A percentile compares a stretch with the other conserved stretches of the same genome.
Evolutionary conservation across 495 filamentous ascomycete genomes (phyloP).

Genomic region (Penicillium macrosclerotiorum): DNA sequence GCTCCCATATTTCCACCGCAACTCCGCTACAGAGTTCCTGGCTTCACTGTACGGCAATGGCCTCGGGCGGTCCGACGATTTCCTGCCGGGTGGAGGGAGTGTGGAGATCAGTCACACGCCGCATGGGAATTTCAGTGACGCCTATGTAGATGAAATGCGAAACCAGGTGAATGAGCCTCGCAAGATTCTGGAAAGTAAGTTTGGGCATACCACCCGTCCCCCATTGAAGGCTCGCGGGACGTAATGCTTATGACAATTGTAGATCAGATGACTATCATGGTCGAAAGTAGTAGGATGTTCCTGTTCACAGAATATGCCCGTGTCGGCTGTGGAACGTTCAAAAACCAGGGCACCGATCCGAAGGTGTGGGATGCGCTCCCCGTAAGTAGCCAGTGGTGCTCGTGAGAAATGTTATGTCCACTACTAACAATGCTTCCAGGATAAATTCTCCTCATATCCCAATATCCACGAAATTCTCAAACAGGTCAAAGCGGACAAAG

Average conservation of each 20-base stretch:
- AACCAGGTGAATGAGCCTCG: conserved; percentile 40
- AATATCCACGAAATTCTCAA: conserved; percentile 34
- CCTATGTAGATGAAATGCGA: conserved; percentile 40
- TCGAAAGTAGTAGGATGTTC: conserved; percentile 41
- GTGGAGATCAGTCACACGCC: conserved; percentile 43
- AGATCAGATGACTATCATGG: conserved; percentile 34
- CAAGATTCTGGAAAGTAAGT: conserved; percentile 36
- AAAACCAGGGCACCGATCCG: conserved; percentile 38
- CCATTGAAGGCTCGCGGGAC: too few species aligned
- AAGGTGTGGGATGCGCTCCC: conserved; percentile 42
- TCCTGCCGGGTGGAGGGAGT: conserved; percentile 41
- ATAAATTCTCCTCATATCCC: conserved; percentile 37
- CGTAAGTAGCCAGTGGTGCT: conserved; percentile 11
- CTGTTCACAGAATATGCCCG: conserved; percentile 43
- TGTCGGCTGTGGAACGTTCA: conserved; percentile 33
- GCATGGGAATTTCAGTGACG: conserved; percentile 41
- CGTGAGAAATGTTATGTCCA: neutral
- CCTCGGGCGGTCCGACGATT: conserved; percentile 40
- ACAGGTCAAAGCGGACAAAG: conserved; percentile 33
- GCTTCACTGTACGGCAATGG: conserved; percentile 40
- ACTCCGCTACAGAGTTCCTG: conserved; percentile 41
- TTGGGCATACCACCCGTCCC: too few species aligned
- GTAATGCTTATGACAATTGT: neutral
- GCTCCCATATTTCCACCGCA: conserved; percentile 44
- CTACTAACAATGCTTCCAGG: conserved; percentile 19